A percentile compares a stretch with the other conserved stretches of the same genome.
These are phyloP conservation scores for Metschnikowia matae DNA, from an alignment of 805 yeast genomes.

Conservation along the genomic window DNA sequence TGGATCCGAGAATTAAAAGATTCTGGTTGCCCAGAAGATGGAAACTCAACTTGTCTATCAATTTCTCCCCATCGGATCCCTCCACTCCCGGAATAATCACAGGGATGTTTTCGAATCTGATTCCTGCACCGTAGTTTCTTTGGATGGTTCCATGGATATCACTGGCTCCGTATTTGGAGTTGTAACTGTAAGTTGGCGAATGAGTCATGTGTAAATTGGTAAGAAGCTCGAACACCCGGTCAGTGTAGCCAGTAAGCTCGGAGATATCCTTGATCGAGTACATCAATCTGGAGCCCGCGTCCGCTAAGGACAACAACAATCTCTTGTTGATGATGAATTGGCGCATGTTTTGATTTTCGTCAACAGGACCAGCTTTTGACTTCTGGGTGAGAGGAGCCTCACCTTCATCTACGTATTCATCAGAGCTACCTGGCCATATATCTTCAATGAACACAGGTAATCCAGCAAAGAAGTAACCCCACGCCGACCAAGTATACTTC, in stretches of 20 bases:
- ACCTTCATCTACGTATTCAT: slow-evolving; percentile 19
- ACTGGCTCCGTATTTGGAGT: slow-evolving; percentile 38
- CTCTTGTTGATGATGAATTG: slow-evolving; percentile 89
- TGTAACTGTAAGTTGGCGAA: slow-evolving; percentile 52
- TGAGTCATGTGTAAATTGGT: slow-evolving; percentile 81
- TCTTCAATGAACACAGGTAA: slow-evolving; percentile 76
- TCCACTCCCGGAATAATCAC: slow-evolving; percentile 68
- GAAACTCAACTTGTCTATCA: slow-evolving; percentile 58
- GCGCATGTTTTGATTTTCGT: slow-evolving; percentile 65
- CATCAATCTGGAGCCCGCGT: slow-evolving; percentile 93
- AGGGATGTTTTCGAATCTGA: slow-evolving; percentile 78
- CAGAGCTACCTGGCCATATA: slow-evolving; percentile 28
- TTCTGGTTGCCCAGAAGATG: slow-evolving; percentile 59
- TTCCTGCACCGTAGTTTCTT: slow-evolving; percentile 62
- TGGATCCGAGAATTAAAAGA: slow-evolving; percentile 76
- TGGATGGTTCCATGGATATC: slow-evolving; percentile 80
- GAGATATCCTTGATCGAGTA: slow-evolving; percentile 89
- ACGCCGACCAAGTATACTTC: slow-evolving; percentile 91
- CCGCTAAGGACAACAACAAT: slow-evolving; percentile 84
- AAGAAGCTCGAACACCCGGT: slow-evolving; percentile 72
- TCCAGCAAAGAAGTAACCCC: slow-evolving; percentile 89
- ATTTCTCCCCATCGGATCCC: slow-evolving; percentile 57
- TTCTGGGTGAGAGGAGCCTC: slow-evolving; percentile 11
- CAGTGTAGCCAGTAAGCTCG: slow-evolving; percentile 88
- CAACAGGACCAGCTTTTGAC: slow-evolving; percentile 19